Base-by-base conservation (phyloP, 148 eudicot species). In the Silene uniflora region DNA sequence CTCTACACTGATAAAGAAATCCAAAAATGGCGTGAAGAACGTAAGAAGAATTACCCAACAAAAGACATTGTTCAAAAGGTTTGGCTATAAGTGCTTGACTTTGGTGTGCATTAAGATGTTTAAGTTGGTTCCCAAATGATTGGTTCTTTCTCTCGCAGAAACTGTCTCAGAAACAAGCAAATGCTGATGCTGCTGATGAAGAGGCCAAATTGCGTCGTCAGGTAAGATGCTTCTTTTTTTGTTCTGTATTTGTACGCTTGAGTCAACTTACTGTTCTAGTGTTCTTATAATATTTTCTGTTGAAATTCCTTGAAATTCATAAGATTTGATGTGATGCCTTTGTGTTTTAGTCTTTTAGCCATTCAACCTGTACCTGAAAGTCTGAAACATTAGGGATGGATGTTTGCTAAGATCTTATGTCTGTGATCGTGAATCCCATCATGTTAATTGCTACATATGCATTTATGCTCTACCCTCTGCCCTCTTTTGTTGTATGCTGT, bases 11-110 rank as follows among this genome's bases (percentile, higher is more conserved):
- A 84, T 35, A 82, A 89, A 80, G 98, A 94, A 81, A 85, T 94
- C 71, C 84, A 83, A 74, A 89, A 88, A 78, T 94, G 98, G 98
- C 91, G 96, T 63, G 96, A 90, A 84, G 93, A 78, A 73, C 95
- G 98, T 71, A 90, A 75, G 82, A 91, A 87, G 81, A 84, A 91
- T 83, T 85, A 81, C 73, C 98, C 98, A 75, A 87, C 93, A 64
- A 83, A 79, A 63, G 74, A 72, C 76, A 89, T 85, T 49, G 55
- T 83, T 55, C 82, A 86, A 74, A 90, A 94, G 97, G 98, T 91
- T 82, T 25, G 77, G n/a, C 39, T 29, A 14, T 59, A 12, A 71
- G 17, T 47, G 21, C 0, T 25, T 67, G 29, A 6, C 59, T 35
- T 52, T 10, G 16, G 22, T 18, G 19, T 63, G 14, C 52, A 54